Conservation (phyloP, 1,284 basidiomycete species). For the Tranzscheliella williamsii region DNA sequence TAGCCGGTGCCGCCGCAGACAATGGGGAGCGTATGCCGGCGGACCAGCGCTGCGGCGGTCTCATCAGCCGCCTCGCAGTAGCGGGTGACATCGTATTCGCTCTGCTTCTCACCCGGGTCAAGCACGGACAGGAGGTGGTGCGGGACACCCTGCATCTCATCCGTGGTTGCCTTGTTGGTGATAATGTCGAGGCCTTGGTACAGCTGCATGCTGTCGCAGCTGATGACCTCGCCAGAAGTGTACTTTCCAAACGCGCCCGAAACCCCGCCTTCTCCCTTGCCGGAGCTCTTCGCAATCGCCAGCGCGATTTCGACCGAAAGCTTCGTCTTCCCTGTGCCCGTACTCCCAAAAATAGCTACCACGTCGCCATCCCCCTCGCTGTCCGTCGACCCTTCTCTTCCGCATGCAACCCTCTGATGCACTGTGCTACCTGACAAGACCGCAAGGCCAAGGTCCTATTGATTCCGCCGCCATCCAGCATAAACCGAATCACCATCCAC, state of each 20-base stretch:
- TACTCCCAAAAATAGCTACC: conserved; percentile 87
- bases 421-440: too few relatives aligned
- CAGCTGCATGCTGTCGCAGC: conserved; percentile 97
- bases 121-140: conserved; percentile 90
- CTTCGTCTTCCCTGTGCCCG: conserved; percentile 94
- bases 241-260: conserved; percentile 1
- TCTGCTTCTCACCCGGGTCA: conserved; percentile 75
- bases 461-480: too few relatives aligned
- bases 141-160: conserved; percentile 78
- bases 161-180: conserved; percentile 85
- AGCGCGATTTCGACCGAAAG: conserved; percentile 85
- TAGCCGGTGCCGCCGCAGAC: conserved; percentile 94
- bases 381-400: too few relatives aligned
- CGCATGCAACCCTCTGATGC: too few relatives aligned
- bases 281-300: conserved; percentile 51
- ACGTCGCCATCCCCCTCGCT: conserved; percentile 1
- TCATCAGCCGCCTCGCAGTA: conserved; percentile 60
- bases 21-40: conserved; percentile 71
- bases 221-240: conserved; percentile 70
- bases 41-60: conserved; percentile 5
- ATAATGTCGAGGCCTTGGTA: conserved; percentile 91
- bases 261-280: neutral
- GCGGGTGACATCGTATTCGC: conserved; percentile 71
- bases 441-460: too few relatives aligned
- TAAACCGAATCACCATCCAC: too few relatives aligned